phyloP scores from a whole-genome alignment of 176 grass and related monocot genomes.

The Cenchrus fungigraminus region DNA sequence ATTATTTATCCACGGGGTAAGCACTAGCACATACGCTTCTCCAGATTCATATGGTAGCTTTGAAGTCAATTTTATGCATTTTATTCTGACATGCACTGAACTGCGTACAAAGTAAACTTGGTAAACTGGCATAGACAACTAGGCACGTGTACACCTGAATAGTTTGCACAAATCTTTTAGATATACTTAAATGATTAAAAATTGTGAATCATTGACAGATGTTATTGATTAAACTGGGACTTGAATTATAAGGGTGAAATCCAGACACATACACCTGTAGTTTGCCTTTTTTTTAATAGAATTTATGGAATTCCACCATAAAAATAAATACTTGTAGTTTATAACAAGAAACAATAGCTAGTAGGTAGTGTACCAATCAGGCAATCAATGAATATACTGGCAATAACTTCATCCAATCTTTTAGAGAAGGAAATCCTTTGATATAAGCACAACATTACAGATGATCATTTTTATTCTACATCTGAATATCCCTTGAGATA shows the following conservation, averaged over 20 bases:
- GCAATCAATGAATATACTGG: slow-evolving; percentile 4
- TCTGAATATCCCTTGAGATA: neutral
- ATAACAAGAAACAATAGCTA: slow-evolving; percentile 1
- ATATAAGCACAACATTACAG: neutral
- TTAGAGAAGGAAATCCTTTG: neutral
- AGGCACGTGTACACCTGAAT: slow-evolving; percentile 6
- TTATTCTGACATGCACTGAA: slow-evolving; percentile 26
- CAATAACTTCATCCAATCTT: neutral
- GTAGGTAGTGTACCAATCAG: slow-evolving; percentile 7
- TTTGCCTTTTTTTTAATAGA: slow-evolving; percentile 23
- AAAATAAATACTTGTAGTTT: slow-evolving; percentile 13
- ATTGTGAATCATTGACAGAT: slow-evolving; percentile 12
- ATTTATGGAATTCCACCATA: slow-evolving; percentile 7
- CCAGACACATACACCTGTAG: neutral
- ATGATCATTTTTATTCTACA: neutral
- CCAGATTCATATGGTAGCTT: slow-evolving; percentile 34
- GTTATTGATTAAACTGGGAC: slow-evolving; percentile 16
- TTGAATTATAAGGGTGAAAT: slow-evolving; percentile 8
- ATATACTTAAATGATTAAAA: slow-evolving; percentile 38
- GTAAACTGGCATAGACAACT: neutral
- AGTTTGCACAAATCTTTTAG: slow-evolving; percentile 6
- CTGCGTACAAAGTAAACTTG: slow-evolving; percentile 32
- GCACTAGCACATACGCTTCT: slow-evolving; percentile 7
- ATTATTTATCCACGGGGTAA: slow-evolving; percentile 99
- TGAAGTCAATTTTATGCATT: slow-evolving; percentile 20